Base-by-base conservation (phyloP, 352 stramenopile species). In the Phytopythium aichiense region DNA sequence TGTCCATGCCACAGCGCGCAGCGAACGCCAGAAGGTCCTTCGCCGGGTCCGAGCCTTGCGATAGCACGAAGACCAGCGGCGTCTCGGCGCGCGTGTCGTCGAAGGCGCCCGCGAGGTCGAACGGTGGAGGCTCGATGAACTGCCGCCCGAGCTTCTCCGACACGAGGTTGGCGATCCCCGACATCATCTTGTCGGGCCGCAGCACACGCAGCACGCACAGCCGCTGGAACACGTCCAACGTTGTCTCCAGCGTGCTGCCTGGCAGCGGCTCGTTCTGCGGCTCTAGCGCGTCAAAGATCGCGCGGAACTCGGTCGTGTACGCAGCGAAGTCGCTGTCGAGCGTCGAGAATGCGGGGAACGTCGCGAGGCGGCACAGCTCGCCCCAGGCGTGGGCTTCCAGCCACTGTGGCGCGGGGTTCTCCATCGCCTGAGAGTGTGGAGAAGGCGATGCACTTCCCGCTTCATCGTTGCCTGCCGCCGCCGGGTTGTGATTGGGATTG, bases 11-110 rank as follows among this genome's bases (percentile, higher is more conserved):
- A 46, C 88, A 89, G 6, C 67, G 84, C 61, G 81, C 73, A 0
- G 94, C 93, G 67, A 98, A 98, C 30, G 88, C 85, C 18, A 98
- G 86, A 51, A 98, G 66, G 60, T 98, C 94, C 56, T 96, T 96
- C 12, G 94, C 96, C 15, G 94, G 94, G 66, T 98, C 94, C 0
- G 93, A 97, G n/a, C 94, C 94, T 20, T 90, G 94, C 2, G 89
- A 98, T 0, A 98, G 69, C 33, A 98, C 89, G 50, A 98, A 98
- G 37, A 98, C 98, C 22, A 97, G 81, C 1, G 94, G 94, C 1
- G 93, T 98, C 40, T 77, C 84, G 18, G 92, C 77, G 12, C 82
- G 94, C 23, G 95, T 88, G 56, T 98, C 93, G 9, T 80, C 78
- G 61, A 97, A 98, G 16, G 96, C 94, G 31, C 94, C 91, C 33